Base-by-base conservation (phyloP, 495 filamentous ascomycete species). In the Podospora comata region DNA sequence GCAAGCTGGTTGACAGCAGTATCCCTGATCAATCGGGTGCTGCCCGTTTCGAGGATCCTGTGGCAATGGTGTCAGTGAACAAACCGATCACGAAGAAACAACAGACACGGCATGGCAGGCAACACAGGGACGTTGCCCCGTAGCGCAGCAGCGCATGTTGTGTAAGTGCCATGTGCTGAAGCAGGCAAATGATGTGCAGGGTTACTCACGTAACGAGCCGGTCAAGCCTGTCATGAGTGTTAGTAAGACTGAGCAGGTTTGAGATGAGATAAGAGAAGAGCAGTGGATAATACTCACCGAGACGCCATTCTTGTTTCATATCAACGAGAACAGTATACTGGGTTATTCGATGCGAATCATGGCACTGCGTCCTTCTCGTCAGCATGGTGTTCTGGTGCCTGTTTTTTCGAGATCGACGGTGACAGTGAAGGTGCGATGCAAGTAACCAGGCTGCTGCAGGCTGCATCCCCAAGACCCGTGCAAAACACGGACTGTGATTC, bases 1-100 rank as follows among this genome's bases (percentile, higher is more conserved):
- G 91, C 94, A 53, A 99, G 86, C 81, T 99, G 95, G 75, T 95
- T 91, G 48, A 96, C 96, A 66, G 95, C 95, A 67, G 95, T 98
- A 70, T 97, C 95, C 65, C 96, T 90, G 67, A 99, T 97, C 65
- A 98, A 81, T 73, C 89, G 88, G 67, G 94, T 98, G 78, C 93
- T 97, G 71, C 95, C 95, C 48, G 93, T 96, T 85, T 98, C 96
- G 59, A 99, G 88, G 73, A 99, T 86, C 57, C 95, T 97, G 73
- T 68, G 44, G 68, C 53, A 62, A 68, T 67, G 66, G 70, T 72
- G 75, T 80, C 34, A 80, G 75, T 57, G 32, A 58, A 53, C 27
- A 30, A 48, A 13, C 5, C 39, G 9, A 48, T 48, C 39, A 48
- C 39, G 18, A 16, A 48, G 39, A 16, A 16, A 60, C 18, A 20